Base-by-base conservation (phyloP, 495 filamentous ascomycete species). In the Thermothielavioides terrestris region DNA sequence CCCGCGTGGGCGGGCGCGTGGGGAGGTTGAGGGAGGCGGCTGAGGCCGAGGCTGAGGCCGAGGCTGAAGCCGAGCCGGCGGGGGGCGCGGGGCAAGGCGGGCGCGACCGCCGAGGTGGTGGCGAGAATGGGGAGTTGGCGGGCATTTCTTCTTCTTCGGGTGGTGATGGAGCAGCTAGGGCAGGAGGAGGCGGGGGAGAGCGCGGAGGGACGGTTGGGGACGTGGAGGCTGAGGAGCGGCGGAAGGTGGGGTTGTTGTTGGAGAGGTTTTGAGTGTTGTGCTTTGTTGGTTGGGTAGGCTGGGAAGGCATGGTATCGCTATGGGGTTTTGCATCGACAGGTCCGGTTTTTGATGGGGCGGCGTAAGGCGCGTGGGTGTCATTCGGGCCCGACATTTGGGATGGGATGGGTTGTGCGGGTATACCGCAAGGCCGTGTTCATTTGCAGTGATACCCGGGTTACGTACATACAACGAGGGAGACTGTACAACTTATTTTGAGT, bases 1-100 rank as follows among this genome's bases (percentile, higher is more conserved):
- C 82, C 17, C 75, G 86, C 37, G 83, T 91, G 22, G 77, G 79
- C 3, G 84, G 74, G 3, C 71, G 84, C 44, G 69, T 88, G 3
- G 63, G 57, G 32, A 63, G 59, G 55, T 42, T 73, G 32, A 51
- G 46, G 40, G 53, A 49, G 14, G n/a, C n/a, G n/a, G n/a, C n/a
- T n/a, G n/a, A n/a, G n/a, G n/a, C n/a, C n/a, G n/a, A n/a, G n/a
- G n/a, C n/a, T n/a, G n/a, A n/a, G n/a, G n/a, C n/a, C n/a, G n/a
- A n/a, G n/a, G n/a, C n/a, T n/a, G n/a, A n/a, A n/a, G n/a, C n/a
- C n/a, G n/a, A n/a, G n/a, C n/a, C n/a, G n/a, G 48, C 35, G 46
- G 39, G 53, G 41, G 27, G 25, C 53, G 5, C 4, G 11, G 3
- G 31, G 31, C n/a, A n/a, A n/a, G 31, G 31, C 9, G 31, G 31